Percentiles rank a stretch among this genome's conserved stretches.
Evolutionary conservation across 352 stramenopile genomes (phyloP).

Genomic region (Phytophthora parvispora): DNA sequence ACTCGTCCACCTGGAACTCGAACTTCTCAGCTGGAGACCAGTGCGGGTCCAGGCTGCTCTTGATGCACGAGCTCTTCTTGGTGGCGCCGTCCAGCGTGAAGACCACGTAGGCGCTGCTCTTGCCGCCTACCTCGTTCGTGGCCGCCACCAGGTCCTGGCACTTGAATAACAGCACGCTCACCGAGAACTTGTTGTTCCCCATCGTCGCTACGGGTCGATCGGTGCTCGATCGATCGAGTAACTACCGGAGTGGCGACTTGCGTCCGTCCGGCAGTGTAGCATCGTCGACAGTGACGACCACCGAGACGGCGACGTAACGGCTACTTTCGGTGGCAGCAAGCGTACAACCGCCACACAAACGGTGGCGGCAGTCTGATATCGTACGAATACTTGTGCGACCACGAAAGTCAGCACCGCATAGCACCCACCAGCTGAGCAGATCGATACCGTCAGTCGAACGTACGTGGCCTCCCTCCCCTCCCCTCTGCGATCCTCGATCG

Average conservation of each 20-base stretch:
- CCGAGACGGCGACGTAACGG: slow-evolving; percentile 20
- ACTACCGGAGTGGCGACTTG: slow-evolving; percentile 11
- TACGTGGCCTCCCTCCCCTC: background rate
- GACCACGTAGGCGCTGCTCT: slow-evolving; percentile 80
- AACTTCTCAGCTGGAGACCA: slow-evolving; percentile 81
- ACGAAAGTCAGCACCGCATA: slow-evolving; percentile 12
- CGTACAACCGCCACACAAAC: slow-evolving; percentile 5
- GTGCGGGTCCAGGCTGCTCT: slow-evolving; percentile 71
- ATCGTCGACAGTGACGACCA: slow-evolving; percentile 18
- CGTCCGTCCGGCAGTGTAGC: slow-evolving; percentile 2
- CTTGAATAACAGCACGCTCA: slow-evolving; percentile 69
- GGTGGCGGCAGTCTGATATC: background rate
- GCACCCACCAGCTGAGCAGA: background rate
- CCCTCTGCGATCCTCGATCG: background rate
- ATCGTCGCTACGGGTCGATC: slow-evolving; percentile 11
- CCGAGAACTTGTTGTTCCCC: slow-evolving; percentile 43
- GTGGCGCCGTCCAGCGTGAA: slow-evolving; percentile 58
- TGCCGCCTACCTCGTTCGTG: slow-evolving; percentile 62
- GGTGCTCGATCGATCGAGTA: slow-evolving; percentile 11
- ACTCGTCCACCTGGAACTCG: slow-evolving; percentile 72
- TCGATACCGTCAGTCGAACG: slow-evolving; percentile 1
- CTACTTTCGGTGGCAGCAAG: slow-evolving; percentile 12
- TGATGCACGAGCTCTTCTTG: slow-evolving; percentile 74
- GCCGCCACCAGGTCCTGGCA: slow-evolving; percentile 66
- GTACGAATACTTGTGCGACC: slow-evolving; percentile 4